phyloP scores from a whole-genome alignment of 2,329 filamentous ascomycete genomes.

The Beauveria bassiana region DNA sequence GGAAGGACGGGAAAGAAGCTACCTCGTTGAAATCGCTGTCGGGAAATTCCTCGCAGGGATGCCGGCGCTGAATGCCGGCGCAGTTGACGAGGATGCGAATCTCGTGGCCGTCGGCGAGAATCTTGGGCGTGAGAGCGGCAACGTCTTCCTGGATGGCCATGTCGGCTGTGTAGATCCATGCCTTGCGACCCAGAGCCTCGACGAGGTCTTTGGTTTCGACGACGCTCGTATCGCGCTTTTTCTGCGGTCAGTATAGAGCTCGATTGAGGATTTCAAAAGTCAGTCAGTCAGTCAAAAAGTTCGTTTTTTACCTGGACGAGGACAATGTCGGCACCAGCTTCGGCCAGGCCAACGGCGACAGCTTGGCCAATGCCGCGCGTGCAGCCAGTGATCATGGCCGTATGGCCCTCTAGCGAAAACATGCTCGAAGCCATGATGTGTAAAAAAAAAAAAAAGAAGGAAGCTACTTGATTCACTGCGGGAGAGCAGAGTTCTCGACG shows the following conservation, averaged over 20 bases:
- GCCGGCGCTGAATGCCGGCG: slow-evolving; percentile 75
- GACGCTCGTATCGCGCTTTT: slow-evolving; percentile 31
- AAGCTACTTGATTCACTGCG: neutral
- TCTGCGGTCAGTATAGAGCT: neutral
- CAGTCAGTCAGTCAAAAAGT: too few relatives aligned
- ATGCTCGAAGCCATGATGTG: slow-evolving; percentile 28
- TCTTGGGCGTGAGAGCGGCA: slow-evolving; percentile 47
- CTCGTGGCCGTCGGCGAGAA: slow-evolving; percentile 55
- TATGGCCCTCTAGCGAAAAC: slow-evolving; percentile 50
- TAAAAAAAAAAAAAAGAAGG: neutral
- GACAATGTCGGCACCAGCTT: slow-evolving; percentile 50
- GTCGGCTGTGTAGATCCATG: slow-evolving; percentile 61
- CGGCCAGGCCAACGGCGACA: slow-evolving; percentile 49
- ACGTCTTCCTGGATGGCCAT: slow-evolving; percentile 55
- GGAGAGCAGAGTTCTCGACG: too few relatives aligned
- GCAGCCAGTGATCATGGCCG: slow-evolving; percentile 49
- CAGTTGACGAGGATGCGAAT: slow-evolving; percentile 79
- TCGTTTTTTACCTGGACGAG: slow-evolving; percentile 38
- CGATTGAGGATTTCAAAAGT: neutral
- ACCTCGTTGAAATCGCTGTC: slow-evolving; percentile 68
- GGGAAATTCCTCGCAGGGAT: slow-evolving; percentile 69
- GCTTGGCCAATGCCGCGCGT: slow-evolving; percentile 52
- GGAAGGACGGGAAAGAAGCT: neutral
- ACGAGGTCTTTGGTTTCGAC: slow-evolving; percentile 53
- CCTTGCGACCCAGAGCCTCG: slow-evolving; percentile 58